Evolutionary conservation across 1,284 basidiomycete species (phyloP).

Genomic region (Xanthoconium separans): DNA sequence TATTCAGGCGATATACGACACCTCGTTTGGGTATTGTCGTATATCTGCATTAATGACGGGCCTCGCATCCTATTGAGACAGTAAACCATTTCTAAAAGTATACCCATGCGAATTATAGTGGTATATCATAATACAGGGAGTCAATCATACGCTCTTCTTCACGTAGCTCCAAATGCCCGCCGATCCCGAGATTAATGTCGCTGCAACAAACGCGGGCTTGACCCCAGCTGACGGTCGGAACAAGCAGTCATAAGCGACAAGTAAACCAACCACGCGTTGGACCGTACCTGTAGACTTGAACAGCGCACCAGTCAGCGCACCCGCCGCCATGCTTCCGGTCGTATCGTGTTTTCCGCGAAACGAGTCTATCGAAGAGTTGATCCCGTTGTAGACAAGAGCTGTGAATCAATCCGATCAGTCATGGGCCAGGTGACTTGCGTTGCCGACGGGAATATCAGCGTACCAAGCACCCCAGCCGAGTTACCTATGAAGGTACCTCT

Average conservation of each 20-base stretch:
- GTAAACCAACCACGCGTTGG: conserved; percentile 29
- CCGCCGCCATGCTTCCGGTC: conserved; percentile 89
- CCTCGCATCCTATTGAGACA: conserved; percentile 38
- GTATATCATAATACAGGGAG: conserved; percentile 48
- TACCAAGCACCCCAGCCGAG: conserved; percentile 96
- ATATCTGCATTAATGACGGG: conserved; percentile 37
- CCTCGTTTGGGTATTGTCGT: conserved; percentile 32
- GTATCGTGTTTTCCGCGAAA: conserved; percentile 91
- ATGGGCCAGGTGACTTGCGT: conserved; percentile 19
- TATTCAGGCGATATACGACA: conserved; percentile 37
- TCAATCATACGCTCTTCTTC: conserved; percentile 72
- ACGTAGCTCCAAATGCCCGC: conserved; percentile 92
- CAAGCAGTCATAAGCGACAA: conserved; percentile 35
- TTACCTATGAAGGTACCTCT: conserved; percentile 98
- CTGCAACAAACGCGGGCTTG: conserved; percentile 85
- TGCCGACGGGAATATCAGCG: conserved; percentile 42
- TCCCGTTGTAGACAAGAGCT: conserved; percentile 96
- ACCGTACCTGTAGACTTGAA: conserved; percentile 91
- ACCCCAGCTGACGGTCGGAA: conserved; percentile 72
- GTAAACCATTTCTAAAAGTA: conserved; percentile 10
- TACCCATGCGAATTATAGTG: conserved; percentile 49
- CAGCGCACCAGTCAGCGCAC: conserved; percentile 86
- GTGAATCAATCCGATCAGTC: conserved; percentile 25
- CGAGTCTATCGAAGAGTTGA: conserved; percentile 92
- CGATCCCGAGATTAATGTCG: conserved; percentile 82